Conservation (phyloP, 306 rosid genomes). For the Casuarina glauca region DNA sequence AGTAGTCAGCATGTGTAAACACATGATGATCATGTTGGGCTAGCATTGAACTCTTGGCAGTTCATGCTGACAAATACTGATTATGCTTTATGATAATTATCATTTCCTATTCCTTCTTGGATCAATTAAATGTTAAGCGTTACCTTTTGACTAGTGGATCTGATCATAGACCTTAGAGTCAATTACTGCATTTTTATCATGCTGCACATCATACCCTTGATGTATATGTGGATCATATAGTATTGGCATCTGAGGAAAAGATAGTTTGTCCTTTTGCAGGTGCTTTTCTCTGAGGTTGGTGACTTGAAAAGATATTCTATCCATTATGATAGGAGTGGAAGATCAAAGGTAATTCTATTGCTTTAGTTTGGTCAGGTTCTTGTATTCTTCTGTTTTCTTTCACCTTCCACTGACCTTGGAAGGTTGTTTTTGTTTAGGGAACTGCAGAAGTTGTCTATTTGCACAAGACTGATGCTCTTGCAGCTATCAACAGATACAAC, state of each 20-base stretch:
- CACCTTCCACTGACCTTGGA: background rate
- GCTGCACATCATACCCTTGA: background rate
- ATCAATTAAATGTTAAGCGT: background rate
- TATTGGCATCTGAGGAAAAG: slow-evolving; percentile 18
- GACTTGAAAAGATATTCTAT: slow-evolving; percentile 44
- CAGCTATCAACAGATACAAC: slow-evolving; percentile 58
- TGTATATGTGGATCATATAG: slow-evolving; percentile 4
- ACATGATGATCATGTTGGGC: background rate
- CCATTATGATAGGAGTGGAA: slow-evolving; percentile 63
- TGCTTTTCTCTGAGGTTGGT: slow-evolving; percentile 61
- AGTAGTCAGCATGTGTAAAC: background rate
- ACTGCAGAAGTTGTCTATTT: slow-evolving; percentile 60
- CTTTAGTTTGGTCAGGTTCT: slow-evolving; percentile 1
- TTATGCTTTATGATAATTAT: background rate
- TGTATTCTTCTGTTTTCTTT: background rate
- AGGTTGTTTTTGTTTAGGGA: slow-evolving; percentile 43
- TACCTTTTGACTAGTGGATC: background rate
- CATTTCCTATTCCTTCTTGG: background rate
- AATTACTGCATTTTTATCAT: background rate
- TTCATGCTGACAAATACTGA: background rate
- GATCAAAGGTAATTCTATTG: slow-evolving; percentile 46
- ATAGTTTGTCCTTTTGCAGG: slow-evolving; percentile 32
- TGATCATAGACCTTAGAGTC: background rate
- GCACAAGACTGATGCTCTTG: slow-evolving; percentile 48
- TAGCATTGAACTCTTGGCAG: background rate